These are phyloP conservation scores for Orbilia quercus DNA, from an alignment of 2,329 filamentous ascomycete genomes.

Conservation along the genomic window DNA sequence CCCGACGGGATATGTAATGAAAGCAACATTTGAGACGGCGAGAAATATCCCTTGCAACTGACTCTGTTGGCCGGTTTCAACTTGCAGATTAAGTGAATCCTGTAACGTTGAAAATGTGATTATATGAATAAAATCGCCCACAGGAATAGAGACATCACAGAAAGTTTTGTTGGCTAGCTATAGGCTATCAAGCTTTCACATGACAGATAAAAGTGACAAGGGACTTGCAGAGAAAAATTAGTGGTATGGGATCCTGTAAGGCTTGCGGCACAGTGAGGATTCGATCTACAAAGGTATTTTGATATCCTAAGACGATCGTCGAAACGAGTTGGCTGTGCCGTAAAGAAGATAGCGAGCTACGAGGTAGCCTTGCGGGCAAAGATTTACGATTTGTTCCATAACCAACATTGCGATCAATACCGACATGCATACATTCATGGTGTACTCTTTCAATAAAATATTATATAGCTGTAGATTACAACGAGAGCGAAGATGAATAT, in stretches of 20 bases:
- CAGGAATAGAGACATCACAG: not conserved
- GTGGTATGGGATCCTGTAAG: conserved; percentile 30
- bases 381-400: too few relatives aligned
- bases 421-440: too few relatives aligned
- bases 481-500: too few relatives aligned
- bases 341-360: not conserved
- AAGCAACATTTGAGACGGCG: too few relatives aligned
- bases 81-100: not conserved
- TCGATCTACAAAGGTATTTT: not conserved
- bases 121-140: not conserved
- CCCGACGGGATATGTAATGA: not conserved
- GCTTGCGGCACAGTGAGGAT: conserved; percentile 3
- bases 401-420: too few relatives aligned
- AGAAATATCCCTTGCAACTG: too few relatives aligned
- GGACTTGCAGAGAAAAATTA: not conserved
- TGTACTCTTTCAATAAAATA: too few relatives aligned
- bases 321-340: not conserved
- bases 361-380: too few relatives aligned
- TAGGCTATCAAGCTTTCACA: not conserved
- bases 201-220: not conserved
- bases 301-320: not conserved
- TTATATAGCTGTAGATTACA: too few relatives aligned
- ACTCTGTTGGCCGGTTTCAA: too few relatives aligned
- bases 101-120: not conserved
- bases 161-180: not conserved